phyloP scores from a whole-genome alignment of 1,139 yeast genomes.

The Scheffersomyces segobiensis region DNA sequence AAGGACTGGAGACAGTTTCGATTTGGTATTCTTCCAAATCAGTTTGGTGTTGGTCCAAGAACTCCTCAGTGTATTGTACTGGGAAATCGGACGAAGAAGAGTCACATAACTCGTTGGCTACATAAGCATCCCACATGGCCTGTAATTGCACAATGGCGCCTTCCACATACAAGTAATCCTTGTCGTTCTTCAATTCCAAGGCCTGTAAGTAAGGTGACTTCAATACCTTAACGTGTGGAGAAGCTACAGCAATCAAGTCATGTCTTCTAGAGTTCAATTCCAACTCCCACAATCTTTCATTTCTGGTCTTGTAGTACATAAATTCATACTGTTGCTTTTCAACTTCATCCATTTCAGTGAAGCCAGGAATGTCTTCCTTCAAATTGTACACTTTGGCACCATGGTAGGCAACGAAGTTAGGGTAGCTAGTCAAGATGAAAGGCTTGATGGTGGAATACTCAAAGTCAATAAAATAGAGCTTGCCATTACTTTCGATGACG shows the following conservation, averaged over 20 bases:
- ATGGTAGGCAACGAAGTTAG: slow-evolving; percentile 79
- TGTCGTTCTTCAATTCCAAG: slow-evolving; percentile 58
- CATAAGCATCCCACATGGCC: slow-evolving; percentile 73
- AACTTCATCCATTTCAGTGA: slow-evolving; percentile 60
- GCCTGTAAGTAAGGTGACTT: slow-evolving; percentile 69
- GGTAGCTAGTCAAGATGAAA: slow-evolving; percentile 72
- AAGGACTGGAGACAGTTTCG: slow-evolving; percentile 70
- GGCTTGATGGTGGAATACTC: slow-evolving; percentile 83
- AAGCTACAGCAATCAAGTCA: slow-evolving; percentile 73
- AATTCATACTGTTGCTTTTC: slow-evolving; percentile 82
- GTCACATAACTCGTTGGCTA: slow-evolving; percentile 58
- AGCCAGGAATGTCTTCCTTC: slow-evolving; percentile 73
- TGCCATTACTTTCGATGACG: slow-evolving; percentile 51
- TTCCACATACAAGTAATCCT: slow-evolving; percentile 66
- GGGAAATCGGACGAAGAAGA: slow-evolving; percentile 55
- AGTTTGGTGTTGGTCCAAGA: slow-evolving; percentile 54
- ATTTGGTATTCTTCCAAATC: slow-evolving; percentile 68
- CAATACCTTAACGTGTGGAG: slow-evolving; percentile 71
- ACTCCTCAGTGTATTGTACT: slow-evolving; percentile 54
- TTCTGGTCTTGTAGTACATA: slow-evolving; percentile 86
- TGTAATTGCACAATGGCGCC: slow-evolving; percentile 70
- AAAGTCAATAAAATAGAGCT: slow-evolving; percentile 67
- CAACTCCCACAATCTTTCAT: slow-evolving; percentile 85
- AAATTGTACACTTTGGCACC: slow-evolving; percentile 83
- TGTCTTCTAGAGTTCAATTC: slow-evolving; percentile 65